Conservation (phyloP, 164 flowering plant species). For the Umbilicus rupestris region DNA sequence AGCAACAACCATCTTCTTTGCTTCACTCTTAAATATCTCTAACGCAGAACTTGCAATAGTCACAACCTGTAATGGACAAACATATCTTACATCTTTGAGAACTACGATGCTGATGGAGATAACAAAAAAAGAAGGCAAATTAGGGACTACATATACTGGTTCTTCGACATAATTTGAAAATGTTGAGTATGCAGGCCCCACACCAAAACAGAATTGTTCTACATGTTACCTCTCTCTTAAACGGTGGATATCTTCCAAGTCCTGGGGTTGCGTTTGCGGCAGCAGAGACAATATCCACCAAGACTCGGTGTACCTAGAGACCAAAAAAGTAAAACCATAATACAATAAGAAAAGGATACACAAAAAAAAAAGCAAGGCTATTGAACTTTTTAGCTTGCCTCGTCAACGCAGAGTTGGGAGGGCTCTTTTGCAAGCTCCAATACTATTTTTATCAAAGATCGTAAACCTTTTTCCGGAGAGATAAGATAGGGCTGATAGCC, state of each 20-base stretch:
- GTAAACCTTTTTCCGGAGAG: conserved; percentile 95
- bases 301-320: conserved; percentile 79
- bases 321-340: conserved; percentile 1
- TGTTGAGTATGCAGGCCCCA: not conserved
- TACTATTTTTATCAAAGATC: conserved; percentile 84
- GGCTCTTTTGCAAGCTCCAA: conserved; percentile 97
- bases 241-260: conserved; percentile 96
- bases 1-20: conserved; percentile 96
- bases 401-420: conserved; percentile 93
- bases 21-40: conserved; percentile 78
- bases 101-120: no score
- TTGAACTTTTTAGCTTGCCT: conserved; percentile 35
- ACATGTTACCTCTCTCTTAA: conserved; percentile 74
- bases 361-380: not conserved
- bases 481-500: conserved; percentile 99
- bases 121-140: not conserved
- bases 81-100: not conserved
- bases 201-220: not conserved
- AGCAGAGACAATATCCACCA: conserved; percentile 86
- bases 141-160: not conserved
- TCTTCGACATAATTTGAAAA: not conserved
- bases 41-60: conserved; percentile 84
- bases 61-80: conserved; percentile 41
- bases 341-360: not conserved
- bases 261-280: conserved; percentile 96